Conservation (phyloP, 2,329 filamentous ascomycete species). For the Aspergillus hortae region DNA sequence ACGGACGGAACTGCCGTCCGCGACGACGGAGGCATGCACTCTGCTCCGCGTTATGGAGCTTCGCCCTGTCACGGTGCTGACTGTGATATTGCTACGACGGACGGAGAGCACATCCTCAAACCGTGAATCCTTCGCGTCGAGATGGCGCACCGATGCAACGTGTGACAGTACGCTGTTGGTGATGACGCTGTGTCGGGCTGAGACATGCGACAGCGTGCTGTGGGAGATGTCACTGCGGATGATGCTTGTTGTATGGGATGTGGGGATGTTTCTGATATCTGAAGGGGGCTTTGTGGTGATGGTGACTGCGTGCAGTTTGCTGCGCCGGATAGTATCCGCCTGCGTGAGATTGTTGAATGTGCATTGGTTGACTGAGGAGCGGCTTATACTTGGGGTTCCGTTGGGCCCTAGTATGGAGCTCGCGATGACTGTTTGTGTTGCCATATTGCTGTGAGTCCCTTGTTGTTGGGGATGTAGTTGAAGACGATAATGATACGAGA, state of each 20-base stretch:
- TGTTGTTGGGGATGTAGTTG: too few relatives aligned
- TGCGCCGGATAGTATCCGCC: slow-evolving; percentile 10
- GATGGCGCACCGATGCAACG: slow-evolving; percentile 6
- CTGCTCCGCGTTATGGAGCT: slow-evolving; percentile 11
- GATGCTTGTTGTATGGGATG: slow-evolving; percentile 6
- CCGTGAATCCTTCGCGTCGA: slow-evolving; percentile 10
- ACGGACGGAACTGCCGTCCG: slow-evolving; percentile 9
- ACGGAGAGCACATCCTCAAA: slow-evolving; percentile 11
- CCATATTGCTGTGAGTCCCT: background rate
- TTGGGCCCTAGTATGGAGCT: background rate
- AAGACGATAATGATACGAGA: too few relatives aligned
- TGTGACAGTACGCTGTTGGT: slow-evolving; percentile 15
- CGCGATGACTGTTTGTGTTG: background rate
- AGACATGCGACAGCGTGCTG: slow-evolving; percentile 14
- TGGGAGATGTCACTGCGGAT: slow-evolving; percentile 14
- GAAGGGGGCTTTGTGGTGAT: background rate
- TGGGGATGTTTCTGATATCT: background rate
- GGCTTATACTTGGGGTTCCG: background rate
- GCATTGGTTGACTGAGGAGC: slow-evolving; percentile 9
- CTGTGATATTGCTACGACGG: slow-evolving; percentile 14
- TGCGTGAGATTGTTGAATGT: slow-evolving; percentile 12
- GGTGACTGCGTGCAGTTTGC: slow-evolving; percentile 4
- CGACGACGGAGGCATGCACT: slow-evolving; percentile 11
- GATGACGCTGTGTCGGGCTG: slow-evolving; percentile 11
- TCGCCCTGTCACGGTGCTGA: slow-evolving; percentile 12